These are phyloP conservation scores for Parasitella parasitica DNA, from an alignment of 371 early-diverging fungal genomes.

Conservation along the genomic window DNA sequence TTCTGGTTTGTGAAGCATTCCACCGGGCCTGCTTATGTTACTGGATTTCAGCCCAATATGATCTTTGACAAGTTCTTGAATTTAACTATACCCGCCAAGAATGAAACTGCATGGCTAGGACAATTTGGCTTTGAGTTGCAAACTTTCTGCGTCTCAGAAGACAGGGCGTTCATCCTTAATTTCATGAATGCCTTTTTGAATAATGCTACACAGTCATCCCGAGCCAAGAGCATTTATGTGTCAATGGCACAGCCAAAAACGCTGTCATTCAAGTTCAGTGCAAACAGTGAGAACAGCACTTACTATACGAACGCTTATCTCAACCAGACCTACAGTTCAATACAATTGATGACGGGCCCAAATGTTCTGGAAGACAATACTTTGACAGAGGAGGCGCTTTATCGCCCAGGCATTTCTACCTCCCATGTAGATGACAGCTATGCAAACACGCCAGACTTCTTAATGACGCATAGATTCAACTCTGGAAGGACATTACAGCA, in stretches of 20 bases:
- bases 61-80: conserved; percentile 39
- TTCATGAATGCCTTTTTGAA: conserved; percentile 25
- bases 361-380: not conserved
- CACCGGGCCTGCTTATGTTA: conserved; percentile 26
- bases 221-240: conserved; percentile 17
- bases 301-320: conserved; percentile 8
- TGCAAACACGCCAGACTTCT: conserved; percentile 20
- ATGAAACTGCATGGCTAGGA: conserved; percentile 8
- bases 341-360: conserved; percentile 16
- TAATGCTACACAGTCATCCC: conserved; percentile 19
- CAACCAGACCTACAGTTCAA: conserved; percentile 9
- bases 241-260: conserved; percentile 16
- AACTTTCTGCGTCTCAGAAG: conserved; percentile 14
- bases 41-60: conserved; percentile 34
- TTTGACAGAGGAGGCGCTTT: not conserved
- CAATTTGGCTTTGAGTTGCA: conserved; percentile 30
- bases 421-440: conserved; percentile 27
- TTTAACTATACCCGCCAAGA: conserved; percentile 8
- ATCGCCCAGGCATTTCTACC: conserved; percentile 20
- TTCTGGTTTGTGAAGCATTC: conserved; percentile 17
- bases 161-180: conserved; percentile 20
- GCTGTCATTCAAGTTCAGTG: conserved; percentile 1
- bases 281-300: not conserved
- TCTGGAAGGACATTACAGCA: conserved; percentile 11
- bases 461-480: conserved; percentile 18